A percentile compares a stretch with the other conserved stretches of the same genome.
These are phyloP conservation scores for Zelonia costaricensis DNA, from an alignment of 208 protist genomes.

Conservation along the genomic window DNA sequence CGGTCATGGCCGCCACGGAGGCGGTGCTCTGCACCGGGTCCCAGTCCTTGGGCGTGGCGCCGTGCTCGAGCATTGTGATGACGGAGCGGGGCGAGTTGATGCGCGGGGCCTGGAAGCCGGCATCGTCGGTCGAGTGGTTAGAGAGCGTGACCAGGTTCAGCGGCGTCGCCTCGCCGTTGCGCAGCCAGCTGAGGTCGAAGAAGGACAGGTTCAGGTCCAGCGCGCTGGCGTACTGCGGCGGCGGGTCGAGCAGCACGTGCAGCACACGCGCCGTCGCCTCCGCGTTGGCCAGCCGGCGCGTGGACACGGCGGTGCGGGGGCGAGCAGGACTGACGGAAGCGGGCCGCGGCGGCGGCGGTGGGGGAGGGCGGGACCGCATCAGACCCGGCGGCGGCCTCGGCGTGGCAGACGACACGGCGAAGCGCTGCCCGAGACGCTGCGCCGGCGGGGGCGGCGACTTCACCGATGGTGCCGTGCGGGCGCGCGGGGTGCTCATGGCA, in stretches of 20 bases:
- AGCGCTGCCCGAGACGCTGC: not conserved
- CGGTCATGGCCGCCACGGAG: not conserved
- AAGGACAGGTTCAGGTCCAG: constrained; percentile 56
- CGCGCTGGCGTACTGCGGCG: constrained; percentile 55
- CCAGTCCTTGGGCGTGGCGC: constrained; percentile 58
- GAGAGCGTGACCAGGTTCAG: constrained; percentile 20
- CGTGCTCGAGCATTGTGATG: constrained; percentile 73
- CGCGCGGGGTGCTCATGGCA: not conserved
- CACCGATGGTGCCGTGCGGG: not conserved
- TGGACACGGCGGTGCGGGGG: not conserved
- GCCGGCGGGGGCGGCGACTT: not conserved
- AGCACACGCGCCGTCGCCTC: constrained; percentile 60
- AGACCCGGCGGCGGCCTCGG: not conserved
- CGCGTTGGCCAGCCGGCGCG: not conserved
- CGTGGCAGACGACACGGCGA: not conserved
- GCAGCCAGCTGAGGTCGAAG: constrained; percentile 78
- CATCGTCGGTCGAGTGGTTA: constrained; percentile 7
- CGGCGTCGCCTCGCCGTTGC: constrained; percentile 33
- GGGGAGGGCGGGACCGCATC: not conserved
- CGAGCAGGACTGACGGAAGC: not conserved
- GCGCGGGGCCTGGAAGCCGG: not conserved
- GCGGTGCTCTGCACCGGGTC: not conserved
- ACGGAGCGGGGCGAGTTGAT: constrained; percentile 86
- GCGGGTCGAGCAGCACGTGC: constrained; percentile 64
- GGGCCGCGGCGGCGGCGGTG: not conserved